Evolutionary conservation across 257 asterid genomes (phyloP).

Genomic region (Petrea volubilis): DNA sequence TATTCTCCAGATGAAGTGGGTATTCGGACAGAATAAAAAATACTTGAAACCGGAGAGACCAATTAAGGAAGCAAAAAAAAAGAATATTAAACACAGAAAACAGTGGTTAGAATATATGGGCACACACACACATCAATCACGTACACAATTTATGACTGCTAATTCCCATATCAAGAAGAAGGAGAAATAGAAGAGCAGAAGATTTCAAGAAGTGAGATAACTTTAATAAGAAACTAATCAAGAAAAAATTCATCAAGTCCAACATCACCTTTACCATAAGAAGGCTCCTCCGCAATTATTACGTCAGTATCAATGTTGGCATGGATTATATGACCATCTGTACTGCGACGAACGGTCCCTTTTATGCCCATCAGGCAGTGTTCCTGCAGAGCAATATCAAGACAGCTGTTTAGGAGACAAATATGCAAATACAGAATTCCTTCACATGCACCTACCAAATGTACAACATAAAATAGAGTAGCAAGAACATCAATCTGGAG

Average conservation of each 20-base stretch:
- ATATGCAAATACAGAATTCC: constrained; percentile 12
- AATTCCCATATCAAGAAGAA: constrained; percentile 4
- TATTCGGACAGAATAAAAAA: too few species aligned
- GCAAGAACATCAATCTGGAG: constrained; percentile 6
- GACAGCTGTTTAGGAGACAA: constrained; percentile 21
- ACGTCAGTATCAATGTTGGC: constrained; percentile 99
- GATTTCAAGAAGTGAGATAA: constrained; percentile 14
- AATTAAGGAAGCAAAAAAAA: too few species aligned
- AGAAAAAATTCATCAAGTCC: not conserved
- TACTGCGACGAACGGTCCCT: constrained; percentile 98
- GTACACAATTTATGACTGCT: too few species aligned
- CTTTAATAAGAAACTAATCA: not conserved
- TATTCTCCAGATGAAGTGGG: too few species aligned
- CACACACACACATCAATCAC: too few species aligned
- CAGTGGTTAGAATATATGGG: too few species aligned
- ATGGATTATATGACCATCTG: constrained; percentile 98
- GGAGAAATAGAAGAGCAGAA: not conserved
- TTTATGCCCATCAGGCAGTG: constrained; percentile 98
- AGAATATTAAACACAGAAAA: too few species aligned
- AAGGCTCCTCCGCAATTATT: constrained; percentile 98
- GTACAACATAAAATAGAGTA: not conserved
- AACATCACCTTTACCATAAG: constrained; percentile 64
- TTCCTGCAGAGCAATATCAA: constrained; percentile 58
- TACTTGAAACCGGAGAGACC: too few species aligned
- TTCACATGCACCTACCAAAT: not conserved